phyloP scores from a whole-genome alignment of 805 yeast genomes.

The Aciculoconidium aculeatum region DNA sequence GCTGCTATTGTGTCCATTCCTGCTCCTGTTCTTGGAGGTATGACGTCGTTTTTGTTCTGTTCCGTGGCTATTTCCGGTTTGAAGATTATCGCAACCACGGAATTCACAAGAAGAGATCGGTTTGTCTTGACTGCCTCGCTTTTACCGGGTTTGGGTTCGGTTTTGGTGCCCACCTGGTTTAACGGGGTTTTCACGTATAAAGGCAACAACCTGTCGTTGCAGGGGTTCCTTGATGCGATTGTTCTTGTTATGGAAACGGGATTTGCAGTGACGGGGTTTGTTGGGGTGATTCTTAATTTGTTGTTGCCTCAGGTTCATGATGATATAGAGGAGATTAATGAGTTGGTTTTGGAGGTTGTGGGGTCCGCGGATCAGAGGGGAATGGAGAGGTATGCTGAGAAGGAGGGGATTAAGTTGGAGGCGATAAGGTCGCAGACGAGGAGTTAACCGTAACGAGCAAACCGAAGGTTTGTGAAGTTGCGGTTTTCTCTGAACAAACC shows the following conservation, averaged over 20 bases:
- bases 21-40: slow-evolving; percentile 70
- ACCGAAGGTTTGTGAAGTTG: too few relatives aligned
- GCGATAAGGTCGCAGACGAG: slow-evolving; percentile 13
- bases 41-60: slow-evolving; percentile 73
- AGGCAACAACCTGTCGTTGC: slow-evolving; percentile 51
- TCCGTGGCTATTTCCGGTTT: slow-evolving; percentile 75
- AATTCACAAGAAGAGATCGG: slow-evolving; percentile 68
- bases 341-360: slow-evolving; percentile 37
- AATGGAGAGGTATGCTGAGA: slow-evolving; percentile 24
- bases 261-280: slow-evolving; percentile 62
- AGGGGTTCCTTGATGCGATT: slow-evolving; percentile 65
- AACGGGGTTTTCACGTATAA: slow-evolving; percentile 55
- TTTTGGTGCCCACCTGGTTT: slow-evolving; percentile 63
- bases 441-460: too few relatives aligned
- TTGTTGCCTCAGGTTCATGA: slow-evolving; percentile 55
- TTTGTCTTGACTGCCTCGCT: slow-evolving; percentile 63
- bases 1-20: slow-evolving; percentile 75
- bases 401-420: slow-evolving; percentile 27
- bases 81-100: slow-evolving; percentile 54
- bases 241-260: slow-evolving; percentile 67
- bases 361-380: slow-evolving; percentile 37
- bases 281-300: slow-evolving; percentile 57
- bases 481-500: slow-evolving; percentile 1
- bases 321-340: slow-evolving; percentile 42
- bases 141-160: slow-evolving; percentile 63